Base-by-base conservation (phyloP, 768 basidiomycete genomes). In the Lentinula sp. region DNA sequence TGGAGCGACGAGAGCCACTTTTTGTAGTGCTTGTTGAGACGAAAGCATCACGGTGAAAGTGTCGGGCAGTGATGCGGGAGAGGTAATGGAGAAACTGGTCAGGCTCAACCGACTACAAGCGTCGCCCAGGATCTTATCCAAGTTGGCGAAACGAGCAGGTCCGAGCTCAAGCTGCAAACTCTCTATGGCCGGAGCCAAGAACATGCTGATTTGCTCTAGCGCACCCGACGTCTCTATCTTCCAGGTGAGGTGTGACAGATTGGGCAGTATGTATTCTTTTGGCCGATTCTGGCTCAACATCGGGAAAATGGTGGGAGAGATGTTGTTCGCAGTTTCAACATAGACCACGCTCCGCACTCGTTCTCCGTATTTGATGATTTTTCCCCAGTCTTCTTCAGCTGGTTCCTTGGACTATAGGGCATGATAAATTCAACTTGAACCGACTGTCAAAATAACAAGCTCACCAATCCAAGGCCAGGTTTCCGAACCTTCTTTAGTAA, bases 401-500 rank as follows among this genome's bases (percentile, higher is more conserved):
- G 89, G 89, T 54, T 75, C 70, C 67, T 81, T 84, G 51, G 78
- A 78, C 87, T 88, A 64, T 23, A 61, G 39, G 56, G 52, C 18
- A 54, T 63, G 35, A 60, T 66, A 23, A 18, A 8, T n/a, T 18
- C 32, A 40, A 18, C 37, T 39, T 39, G 37, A 13, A n/a, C 15
- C 5, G 35, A 39, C 13, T 4, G 6, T 18, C 5, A 5, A 35
- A 57, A 50, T 34, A 54, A 39, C 59, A 39, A 43, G 76, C 89
- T 69, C 68, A 91, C 90, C 77, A 92, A 77, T 70, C 90, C 90
- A 63, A 90, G 73, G 54, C 88, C 89, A 54, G 90, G 90, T 68
- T 81, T 84, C 63, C 84, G 82, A 61, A 84, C 78, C 71, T 84
- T 88, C 73, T 84, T 88, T 73, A 91, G 75, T 64, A 91, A 67